A percentile compares a stretch with the other conserved stretches of the same genome.
phyloP scores from a whole-genome alignment of 2,329 filamentous ascomycete species.

The Colletotrichum orbiculare region DNA sequence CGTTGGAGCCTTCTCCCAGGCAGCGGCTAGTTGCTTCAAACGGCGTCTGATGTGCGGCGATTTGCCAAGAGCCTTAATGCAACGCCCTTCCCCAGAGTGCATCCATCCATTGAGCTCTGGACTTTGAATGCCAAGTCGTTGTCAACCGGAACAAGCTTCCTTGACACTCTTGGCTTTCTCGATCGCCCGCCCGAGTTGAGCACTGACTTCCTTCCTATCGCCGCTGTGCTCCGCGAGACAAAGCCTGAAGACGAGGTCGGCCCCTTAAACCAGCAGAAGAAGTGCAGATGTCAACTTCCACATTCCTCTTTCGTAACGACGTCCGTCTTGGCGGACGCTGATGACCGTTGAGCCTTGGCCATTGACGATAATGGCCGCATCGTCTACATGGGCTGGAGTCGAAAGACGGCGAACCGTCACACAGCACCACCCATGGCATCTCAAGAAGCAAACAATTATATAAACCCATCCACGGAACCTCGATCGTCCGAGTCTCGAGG shows the following conservation, averaged over 20 bases:
- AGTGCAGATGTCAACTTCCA: background rate
- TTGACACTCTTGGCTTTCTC: slow-evolving; percentile 7
- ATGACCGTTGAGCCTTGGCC: background rate
- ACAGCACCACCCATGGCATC: slow-evolving; percentile 11
- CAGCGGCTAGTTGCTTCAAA: no score
- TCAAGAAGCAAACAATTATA: slow-evolving; percentile 8
- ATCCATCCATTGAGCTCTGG: background rate
- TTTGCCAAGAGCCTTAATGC: slow-evolving; percentile 27
- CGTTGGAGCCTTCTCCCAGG: background rate
- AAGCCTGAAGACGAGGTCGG: background rate
- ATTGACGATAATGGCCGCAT: background rate
- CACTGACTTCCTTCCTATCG: slow-evolving; percentile 16
- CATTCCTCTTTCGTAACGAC: slow-evolving; percentile 19
- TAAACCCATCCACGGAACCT: slow-evolving; percentile 12
- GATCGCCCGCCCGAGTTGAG: background rate
- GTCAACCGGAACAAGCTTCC: background rate
- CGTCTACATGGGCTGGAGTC: background rate
- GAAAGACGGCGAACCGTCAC: no score
- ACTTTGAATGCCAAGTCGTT: background rate
- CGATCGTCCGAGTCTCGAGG: slow-evolving; percentile 1
- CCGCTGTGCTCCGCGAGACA: slow-evolving; percentile 12
- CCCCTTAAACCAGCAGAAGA: slow-evolving; percentile 3
- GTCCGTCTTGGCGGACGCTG: slow-evolving; percentile 17
- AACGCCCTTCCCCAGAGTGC: slow-evolving; percentile 30
- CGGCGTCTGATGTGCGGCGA: slow-evolving; percentile 1